Percentiles rank a stretch among this genome's conserved stretches.
Conservation (phyloP, 176 grass and related monocot species). For the Areca catechu region DNA sequence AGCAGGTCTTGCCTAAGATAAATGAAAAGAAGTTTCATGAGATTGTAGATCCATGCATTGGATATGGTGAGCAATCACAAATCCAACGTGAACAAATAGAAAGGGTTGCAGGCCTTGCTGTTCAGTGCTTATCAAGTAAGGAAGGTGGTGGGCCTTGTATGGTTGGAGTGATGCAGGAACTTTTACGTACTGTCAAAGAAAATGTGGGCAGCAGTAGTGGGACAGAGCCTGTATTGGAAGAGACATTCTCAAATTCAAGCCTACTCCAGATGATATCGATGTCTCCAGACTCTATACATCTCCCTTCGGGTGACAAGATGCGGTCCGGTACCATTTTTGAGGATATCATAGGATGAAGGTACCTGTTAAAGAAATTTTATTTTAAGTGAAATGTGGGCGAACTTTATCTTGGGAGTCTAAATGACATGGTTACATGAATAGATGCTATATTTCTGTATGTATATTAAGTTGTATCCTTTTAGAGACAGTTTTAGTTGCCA, state of each 20-base stretch:
- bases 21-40: constrained; percentile 57
- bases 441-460: too few relatives aligned
- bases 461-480: too few relatives aligned
- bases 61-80: constrained; percentile 56
- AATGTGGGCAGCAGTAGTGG: constrained; percentile 71
- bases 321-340: too few relatives aligned
- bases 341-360: too few relatives aligned
- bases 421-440: too few relatives aligned
- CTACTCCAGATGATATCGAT: constrained; percentile 96
- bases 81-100: constrained; percentile 52
- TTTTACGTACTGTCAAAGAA: constrained; percentile 42
- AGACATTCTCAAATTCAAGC: constrained; percentile 82
- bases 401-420: too few relatives aligned
- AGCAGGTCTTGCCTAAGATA: constrained; percentile 55
- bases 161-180: constrained; percentile 49
- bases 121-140: constrained; percentile 57
- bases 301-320: too few relatives aligned
- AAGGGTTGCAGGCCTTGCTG: constrained; percentile 53
- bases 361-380: too few relatives aligned
- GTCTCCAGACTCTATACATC: constrained; percentile 63
- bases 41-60: constrained; percentile 61
- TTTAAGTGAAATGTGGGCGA: too few relatives aligned
- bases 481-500: too few relatives aligned
- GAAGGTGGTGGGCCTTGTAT: constrained; percentile 41
- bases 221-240: constrained; percentile 72